Base-by-base conservation (phyloP, 2,329 filamentous ascomycete genomes). In the Phaeophleospora eucalypticola region DNA sequence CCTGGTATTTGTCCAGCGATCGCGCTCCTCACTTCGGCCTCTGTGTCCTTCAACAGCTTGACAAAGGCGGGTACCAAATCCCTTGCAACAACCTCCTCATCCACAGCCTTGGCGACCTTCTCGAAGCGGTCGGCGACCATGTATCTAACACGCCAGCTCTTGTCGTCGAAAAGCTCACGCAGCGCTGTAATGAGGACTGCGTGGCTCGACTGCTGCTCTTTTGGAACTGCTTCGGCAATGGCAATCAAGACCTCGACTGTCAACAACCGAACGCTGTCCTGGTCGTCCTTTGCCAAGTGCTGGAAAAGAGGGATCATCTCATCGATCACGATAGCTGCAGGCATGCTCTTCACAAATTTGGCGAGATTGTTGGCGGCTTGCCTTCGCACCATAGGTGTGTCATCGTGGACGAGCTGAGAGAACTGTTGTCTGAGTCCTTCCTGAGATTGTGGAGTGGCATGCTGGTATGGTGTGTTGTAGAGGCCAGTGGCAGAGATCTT, bases 261-360 rank as follows among this genome's bases (percentile, higher is more conserved):
- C 66, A 98, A 77, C 62, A 98, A 77, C 56, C 93, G 85, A 55
- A 98, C 93, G 64, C 91, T 97, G 70, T 98, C 93, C 73, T 98
- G 93, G 68, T 98, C 93, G 66, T 98, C 93, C 63, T 87, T 83
- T 43, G 91, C 90, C 54, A 98, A 83, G 71, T 96, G 91, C 72
- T 97, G 90, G 75, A 98, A 98, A 58, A 97, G 81, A 66, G 91
- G 89, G 75, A 98, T 96, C 88, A 98, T 97, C 75, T 98, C 93
- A 47, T 95, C 89, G 63, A 98, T 89, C 60, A 97, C 89, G 61
- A 95, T 83, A 48, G 86, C 79, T 38, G 90, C 83, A 36, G 89
- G 83, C 89, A 97, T 95, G 71, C 93, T 89, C 76, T 95, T 95
- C 65, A 97, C 87, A 65, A 98, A 98, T 68, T 95, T 96, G 63